Conservation (phyloP, 768 basidiomycete genomes). For the Paxillus involutus region DNA sequence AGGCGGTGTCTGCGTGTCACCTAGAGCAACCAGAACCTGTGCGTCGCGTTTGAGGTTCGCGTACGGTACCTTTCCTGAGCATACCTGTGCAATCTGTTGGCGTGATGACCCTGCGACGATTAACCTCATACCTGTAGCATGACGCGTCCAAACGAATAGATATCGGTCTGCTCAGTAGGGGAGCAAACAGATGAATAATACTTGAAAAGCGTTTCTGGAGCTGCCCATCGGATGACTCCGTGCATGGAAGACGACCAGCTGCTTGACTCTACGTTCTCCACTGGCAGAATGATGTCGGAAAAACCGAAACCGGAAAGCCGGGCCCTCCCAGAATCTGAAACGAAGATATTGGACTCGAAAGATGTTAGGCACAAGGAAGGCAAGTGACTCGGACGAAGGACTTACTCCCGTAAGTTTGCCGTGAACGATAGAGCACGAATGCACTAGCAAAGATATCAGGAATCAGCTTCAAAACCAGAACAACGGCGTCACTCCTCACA, state of each 20-base stretch:
- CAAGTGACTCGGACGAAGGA: not conserved
- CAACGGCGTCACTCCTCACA: not conserved
- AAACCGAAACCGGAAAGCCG: constrained; percentile 47
- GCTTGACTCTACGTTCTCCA: no score
- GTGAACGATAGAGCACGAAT: constrained; percentile 17
- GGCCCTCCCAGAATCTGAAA: constrained; percentile 33
- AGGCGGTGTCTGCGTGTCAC: not conserved
- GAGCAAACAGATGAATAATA: constrained; percentile 4
- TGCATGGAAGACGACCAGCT: constrained; percentile 6
- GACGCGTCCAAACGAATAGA: constrained; percentile 29
- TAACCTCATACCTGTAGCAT: constrained; percentile 13
- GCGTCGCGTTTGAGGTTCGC: constrained; percentile 5
- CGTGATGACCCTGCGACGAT: not conserved
- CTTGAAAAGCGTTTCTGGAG: constrained; percentile 35
- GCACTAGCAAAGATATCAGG: constrained; percentile 6
- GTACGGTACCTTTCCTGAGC: constrained; percentile 11
- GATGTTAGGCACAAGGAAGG: not conserved
- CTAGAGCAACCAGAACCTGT: constrained; percentile 8
- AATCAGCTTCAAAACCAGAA: not conserved
- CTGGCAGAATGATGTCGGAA: constrained; percentile 7
- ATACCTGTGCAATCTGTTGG: not conserved
- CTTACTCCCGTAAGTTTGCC: constrained; percentile 19
- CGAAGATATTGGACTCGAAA: constrained; percentile 44
- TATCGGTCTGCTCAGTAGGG: not conserved
- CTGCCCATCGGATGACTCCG: constrained; percentile 42